A percentile compares a stretch with the other conserved stretches of the same genome.
Conservation (phyloP, 495 filamentous ascomycete species). For the Penicillium longicatenatum region DNA sequence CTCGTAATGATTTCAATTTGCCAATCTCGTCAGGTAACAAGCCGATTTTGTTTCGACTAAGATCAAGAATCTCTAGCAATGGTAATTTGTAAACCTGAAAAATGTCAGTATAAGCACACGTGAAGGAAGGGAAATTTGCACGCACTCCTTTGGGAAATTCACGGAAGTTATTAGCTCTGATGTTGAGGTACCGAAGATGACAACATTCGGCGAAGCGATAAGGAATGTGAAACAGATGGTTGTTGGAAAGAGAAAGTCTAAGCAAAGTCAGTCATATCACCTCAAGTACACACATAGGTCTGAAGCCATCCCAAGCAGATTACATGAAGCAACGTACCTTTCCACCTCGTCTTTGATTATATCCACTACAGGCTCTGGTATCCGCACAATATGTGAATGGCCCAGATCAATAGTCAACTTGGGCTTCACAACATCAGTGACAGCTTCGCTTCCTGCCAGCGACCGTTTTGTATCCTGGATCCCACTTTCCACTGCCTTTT, state of each 20-base stretch:
- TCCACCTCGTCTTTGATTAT: constrained; percentile 92
- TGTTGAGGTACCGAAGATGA: constrained; percentile 91
- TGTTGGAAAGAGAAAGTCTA: constrained; percentile 89
- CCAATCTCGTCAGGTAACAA: constrained; percentile 77
- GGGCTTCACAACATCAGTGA: constrained; percentile 68
- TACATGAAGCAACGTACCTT: constrained; percentile 56
- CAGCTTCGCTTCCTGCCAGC: constrained; percentile 65
- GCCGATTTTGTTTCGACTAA: constrained; percentile 81
- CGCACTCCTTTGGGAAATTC: constrained; percentile 86
- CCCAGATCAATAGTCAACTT: constrained; percentile 89
- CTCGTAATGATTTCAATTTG: constrained; percentile 73
- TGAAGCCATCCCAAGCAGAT: not conserved
- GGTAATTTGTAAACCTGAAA: constrained; percentile 74
- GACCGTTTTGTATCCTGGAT: constrained; percentile 69
- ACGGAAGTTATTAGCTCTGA: constrained; percentile 80
- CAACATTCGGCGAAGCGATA: constrained; percentile 81
- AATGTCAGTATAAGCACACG: constrained; percentile 20
- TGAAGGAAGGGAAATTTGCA: constrained; percentile 9
- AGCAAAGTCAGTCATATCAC: constrained; percentile 8
- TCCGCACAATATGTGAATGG: constrained; percentile 72
- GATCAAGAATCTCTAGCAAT: constrained; percentile 87
- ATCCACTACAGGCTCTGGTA: constrained; percentile 89
- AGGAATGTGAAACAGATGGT: constrained; percentile 77
- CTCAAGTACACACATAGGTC: not conserved
- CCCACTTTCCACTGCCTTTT: constrained; percentile 66